These are phyloP conservation scores for Cercophora newfieldiana DNA, from an alignment of 495 filamentous ascomycete species.

Conservation along the genomic window DNA sequence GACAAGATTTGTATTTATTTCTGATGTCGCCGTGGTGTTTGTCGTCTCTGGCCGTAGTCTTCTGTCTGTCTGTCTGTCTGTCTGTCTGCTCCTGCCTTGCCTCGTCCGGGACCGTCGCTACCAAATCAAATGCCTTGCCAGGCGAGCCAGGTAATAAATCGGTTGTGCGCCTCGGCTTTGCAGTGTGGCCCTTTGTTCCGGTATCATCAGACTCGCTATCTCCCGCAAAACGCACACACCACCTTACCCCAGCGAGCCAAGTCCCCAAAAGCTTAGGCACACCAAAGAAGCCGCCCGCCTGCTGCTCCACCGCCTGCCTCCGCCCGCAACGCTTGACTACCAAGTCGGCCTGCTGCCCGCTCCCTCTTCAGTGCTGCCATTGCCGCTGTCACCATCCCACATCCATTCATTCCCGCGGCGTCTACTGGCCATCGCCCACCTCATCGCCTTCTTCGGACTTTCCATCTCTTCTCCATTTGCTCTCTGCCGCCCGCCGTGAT, in stretches of 20 bases:
- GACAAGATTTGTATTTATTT: not conserved
- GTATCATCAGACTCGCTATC: conserved; percentile 21
- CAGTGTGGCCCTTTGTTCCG: conserved; percentile 18
- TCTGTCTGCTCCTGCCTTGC: not conserved
- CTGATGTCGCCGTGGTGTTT: not conserved
- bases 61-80: not conserved
- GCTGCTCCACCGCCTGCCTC: conserved; percentile 13
- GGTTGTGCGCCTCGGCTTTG: conserved; percentile 17
- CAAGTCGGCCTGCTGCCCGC: not conserved
- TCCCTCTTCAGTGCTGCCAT: not conserved
- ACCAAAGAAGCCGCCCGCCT: conserved; percentile 11
- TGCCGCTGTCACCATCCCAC: conserved; percentile 4
- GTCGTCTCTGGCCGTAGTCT: not conserved
- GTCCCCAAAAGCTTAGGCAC: conserved; percentile 11
- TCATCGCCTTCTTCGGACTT: conserved; percentile 4
- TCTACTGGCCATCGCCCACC: not conserved
- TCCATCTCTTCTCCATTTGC: conserved; percentile 4
- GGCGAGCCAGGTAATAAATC: conserved; percentile 4
- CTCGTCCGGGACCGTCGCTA: not conserved
- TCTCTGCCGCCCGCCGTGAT: not conserved
- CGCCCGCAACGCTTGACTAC: not conserved
- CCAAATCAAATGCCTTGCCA: conserved; percentile 4
- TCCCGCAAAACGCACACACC: conserved; percentile 9
- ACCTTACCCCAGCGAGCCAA: conserved; percentile 5
- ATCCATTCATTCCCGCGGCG: not conserved